phyloP scores from a whole-genome alignment of 1,284 basidiomycete species.

The Trametes sp. region DNA sequence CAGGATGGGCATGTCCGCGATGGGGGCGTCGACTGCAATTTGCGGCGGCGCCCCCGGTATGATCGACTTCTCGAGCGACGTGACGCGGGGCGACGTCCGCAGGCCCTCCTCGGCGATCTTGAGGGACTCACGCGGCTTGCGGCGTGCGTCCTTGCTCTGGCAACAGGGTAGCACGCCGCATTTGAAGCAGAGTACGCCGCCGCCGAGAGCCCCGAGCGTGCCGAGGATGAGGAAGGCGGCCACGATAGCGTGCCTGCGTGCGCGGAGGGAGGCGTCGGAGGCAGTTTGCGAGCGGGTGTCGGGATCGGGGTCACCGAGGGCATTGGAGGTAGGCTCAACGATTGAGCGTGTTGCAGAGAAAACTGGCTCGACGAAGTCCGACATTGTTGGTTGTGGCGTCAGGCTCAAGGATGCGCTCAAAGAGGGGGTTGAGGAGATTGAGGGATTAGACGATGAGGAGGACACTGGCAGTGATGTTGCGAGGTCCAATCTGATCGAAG shows the following conservation, averaged over 20 bases:
- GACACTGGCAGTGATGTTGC: not conserved
- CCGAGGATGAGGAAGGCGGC: constrained; percentile 39
- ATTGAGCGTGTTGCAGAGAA: constrained; percentile 7
- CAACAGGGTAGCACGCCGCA: constrained; percentile 33
- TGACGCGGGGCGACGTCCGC: constrained; percentile 10
- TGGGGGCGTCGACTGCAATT: not conserved
- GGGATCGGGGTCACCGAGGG: constrained; percentile 27
- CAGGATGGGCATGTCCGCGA: constrained; percentile 17
- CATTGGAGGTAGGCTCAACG: constrained; percentile 10
- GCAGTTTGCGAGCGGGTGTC: constrained; percentile 8
- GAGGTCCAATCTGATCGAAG: not conserved
- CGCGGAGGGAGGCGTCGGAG: constrained; percentile 30
- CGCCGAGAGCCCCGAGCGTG: constrained; percentile 34
- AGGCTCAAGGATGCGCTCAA: not conserved
- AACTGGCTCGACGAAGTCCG: not conserved
- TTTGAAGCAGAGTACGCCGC: constrained; percentile 37
- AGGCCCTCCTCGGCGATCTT: constrained; percentile 28
- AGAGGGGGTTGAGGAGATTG: no score
- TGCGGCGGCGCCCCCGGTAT: constrained; percentile 26
- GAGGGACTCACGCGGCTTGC: constrained; percentile 14
- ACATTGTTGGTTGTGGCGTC: not conserved
- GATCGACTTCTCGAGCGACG: constrained; percentile 31
- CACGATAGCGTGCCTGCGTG: constrained; percentile 36
- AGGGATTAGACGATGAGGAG: not conserved
- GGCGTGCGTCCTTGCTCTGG: constrained; percentile 12